Percentiles rank a stretch among this genome's conserved stretches.
Conservation (phyloP, 2,329 filamentous ascomycete genomes). For the Myriosclerotinia duriaeana region DNA sequence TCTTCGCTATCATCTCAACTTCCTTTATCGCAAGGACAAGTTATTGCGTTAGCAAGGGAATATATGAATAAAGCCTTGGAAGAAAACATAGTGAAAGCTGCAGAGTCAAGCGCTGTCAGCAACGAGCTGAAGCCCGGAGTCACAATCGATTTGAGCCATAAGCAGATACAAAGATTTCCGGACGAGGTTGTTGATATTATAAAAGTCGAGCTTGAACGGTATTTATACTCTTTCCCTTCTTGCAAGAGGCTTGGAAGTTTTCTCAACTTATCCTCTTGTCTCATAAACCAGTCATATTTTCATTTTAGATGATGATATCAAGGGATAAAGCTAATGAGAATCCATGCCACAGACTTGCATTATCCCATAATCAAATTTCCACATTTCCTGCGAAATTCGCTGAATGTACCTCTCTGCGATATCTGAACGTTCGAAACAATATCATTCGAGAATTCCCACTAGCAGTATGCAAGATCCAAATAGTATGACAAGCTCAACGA, state of each 20-base stretch:
- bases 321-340: constrained; percentile 32
- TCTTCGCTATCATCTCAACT: constrained; percentile 50
- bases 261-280: not conserved
- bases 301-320: not conserved
- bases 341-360: constrained; percentile 58
- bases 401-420: constrained; percentile 74
- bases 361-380: constrained; percentile 76
- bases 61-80: constrained; percentile 66
- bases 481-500: not conserved
- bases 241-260: constrained; percentile 13
- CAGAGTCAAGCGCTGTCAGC: constrained; percentile 58
- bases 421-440: constrained; percentile 79
- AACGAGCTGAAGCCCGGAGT: constrained; percentile 64
- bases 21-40: constrained; percentile 60
- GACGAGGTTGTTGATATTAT: constrained; percentile 43
- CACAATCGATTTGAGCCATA: constrained; percentile 75
- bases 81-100: constrained; percentile 63
- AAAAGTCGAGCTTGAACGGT: constrained; percentile 42
- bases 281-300: not conserved
- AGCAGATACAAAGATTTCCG: constrained; percentile 58
- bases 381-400: constrained; percentile 69
- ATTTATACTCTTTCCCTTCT: constrained; percentile 26
- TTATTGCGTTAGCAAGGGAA: constrained; percentile 64
- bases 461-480: constrained; percentile 50
- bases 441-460: constrained; percentile 66